Conservation (phyloP, 108 stramenopile genomes). For the Cyclostephanos tholiformis region DNA sequence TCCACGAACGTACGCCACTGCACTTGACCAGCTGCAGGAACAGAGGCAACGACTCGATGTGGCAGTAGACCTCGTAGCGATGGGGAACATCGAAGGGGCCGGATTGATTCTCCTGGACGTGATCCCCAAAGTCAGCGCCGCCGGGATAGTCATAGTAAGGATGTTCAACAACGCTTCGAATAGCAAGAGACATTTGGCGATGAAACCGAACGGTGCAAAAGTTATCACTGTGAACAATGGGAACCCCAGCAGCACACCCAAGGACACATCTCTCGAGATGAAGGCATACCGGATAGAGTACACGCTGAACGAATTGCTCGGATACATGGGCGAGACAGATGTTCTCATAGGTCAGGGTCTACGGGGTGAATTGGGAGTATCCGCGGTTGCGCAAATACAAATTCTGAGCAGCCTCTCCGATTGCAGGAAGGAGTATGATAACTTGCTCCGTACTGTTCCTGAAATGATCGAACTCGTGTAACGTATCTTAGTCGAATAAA, state of each 20-base stretch:
- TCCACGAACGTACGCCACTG: constrained; percentile 48
- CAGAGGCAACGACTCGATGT: constrained; percentile 50
- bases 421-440: constrained; percentile 53
- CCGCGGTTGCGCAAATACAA: constrained; percentile 72
- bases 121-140: constrained; percentile 54
- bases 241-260: constrained; percentile 21
- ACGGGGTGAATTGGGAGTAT: constrained; percentile 66
- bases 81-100: constrained; percentile 60
- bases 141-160: constrained; percentile 45
- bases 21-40: constrained; percentile 43
- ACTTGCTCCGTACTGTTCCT: constrained; percentile 53
- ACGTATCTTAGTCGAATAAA: no score
- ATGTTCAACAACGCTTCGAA: constrained; percentile 18
- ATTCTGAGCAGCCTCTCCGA: constrained; percentile 56
- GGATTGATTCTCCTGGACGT: constrained; percentile 70
- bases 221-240: constrained; percentile 6
- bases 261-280: constrained; percentile 47
- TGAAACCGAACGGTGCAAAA: constrained; percentile 13
- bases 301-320: constrained; percentile 54
- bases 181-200: constrained; percentile 30
- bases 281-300: constrained; percentile 53
- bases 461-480: constrained; percentile 15
- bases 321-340: constrained; percentile 58
- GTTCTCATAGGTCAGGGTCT: constrained; percentile 77
- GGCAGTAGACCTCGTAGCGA: constrained; percentile 44